Conservation (phyloP, 257 asterid species). For the Nicotiana otophora region DNA sequence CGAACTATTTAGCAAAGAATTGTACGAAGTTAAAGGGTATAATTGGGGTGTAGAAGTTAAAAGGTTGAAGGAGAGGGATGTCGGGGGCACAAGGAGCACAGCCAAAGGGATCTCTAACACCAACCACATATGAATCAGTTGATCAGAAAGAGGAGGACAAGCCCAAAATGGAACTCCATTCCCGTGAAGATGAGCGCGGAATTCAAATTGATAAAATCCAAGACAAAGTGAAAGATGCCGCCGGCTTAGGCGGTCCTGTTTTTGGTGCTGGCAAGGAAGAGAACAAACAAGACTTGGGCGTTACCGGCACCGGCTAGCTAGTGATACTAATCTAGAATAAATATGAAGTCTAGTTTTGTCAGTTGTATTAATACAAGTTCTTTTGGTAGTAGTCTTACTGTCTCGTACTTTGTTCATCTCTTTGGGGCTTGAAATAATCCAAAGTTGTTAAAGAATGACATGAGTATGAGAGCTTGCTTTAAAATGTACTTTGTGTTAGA, state of each 20-base stretch:
- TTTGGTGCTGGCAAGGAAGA: conserved; percentile 73
- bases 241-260: conserved; percentile 73
- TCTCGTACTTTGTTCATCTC: background rate
- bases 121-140: conserved; percentile 69
- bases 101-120: conserved; percentile 71
- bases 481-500: too few species aligned
- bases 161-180: conserved; percentile 44
- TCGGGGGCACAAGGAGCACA: conserved; percentile 97
- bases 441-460: background rate
- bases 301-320: conserved; percentile 55
- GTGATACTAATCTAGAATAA: too few species aligned
- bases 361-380: background rate
- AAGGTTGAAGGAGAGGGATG: conserved; percentile 21
- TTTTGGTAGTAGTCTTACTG: background rate
- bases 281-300: conserved; percentile 62
- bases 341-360: background rate
- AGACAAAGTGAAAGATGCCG: conserved; percentile 78
- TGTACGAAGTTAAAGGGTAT: background rate
- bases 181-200: conserved; percentile 76
- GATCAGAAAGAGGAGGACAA: conserved; percentile 50
- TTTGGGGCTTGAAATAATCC: background rate
- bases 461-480: background rate
- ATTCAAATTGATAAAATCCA: conserved; percentile 53
- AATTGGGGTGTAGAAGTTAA: background rate
- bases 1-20: background rate